Base-by-base conservation (phyloP, 495 filamentous ascomycete genomes). In the Penicillium arizonense region DNA sequence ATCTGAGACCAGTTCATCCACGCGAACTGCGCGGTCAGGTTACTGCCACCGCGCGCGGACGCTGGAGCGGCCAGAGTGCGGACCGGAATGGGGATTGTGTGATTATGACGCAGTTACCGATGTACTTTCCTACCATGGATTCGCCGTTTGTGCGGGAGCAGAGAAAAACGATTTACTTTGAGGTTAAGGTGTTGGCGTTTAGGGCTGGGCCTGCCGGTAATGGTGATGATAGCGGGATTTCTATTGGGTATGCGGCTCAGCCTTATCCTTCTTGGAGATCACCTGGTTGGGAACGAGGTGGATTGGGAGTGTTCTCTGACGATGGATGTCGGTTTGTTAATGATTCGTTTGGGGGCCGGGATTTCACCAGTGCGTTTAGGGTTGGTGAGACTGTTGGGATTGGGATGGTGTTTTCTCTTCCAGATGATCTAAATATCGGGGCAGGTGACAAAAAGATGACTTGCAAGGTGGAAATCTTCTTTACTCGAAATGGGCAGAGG, bases 321-420 rank as follows among this genome's bases (percentile, higher is more conserved):
- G 93, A 97, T 67, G 93, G 93, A 10, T 84, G 88, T 58, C 79
- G 83, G 57, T 97, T 89, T 66, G 78, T 94, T 53, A 95, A 96
- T 72, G 89, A 97, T 62, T 80, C 81, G 1, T 91, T 79, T 76
- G 93, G 93, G 20, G 93, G 93, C 3, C 84, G 81, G 55, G 77
- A 85, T 48, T 96, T 97, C 63, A 82, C 80, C 0, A 44, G n/a
- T 20, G 58, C 79, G 1, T 82, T 88, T 56, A 49, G 61, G 3
- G 56, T 58, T 4, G 83, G 81, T 5, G 80, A 87, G 41, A 79
- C 74, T 0, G 73, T 87, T 20, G 86, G 86, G 2, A 53, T 88
- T 14, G 91, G 91, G 0, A 92, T 96, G 84, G 77, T 68, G 8
- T 87, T 95, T 59, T 47, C 62, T 4, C 52, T 69, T 23, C 67